Evolutionary conservation across 2,329 filamentous ascomycete species (phyloP), one percentile per base, ranked within the genome.

Genomic region (Cordyceps javanica): DNA sequence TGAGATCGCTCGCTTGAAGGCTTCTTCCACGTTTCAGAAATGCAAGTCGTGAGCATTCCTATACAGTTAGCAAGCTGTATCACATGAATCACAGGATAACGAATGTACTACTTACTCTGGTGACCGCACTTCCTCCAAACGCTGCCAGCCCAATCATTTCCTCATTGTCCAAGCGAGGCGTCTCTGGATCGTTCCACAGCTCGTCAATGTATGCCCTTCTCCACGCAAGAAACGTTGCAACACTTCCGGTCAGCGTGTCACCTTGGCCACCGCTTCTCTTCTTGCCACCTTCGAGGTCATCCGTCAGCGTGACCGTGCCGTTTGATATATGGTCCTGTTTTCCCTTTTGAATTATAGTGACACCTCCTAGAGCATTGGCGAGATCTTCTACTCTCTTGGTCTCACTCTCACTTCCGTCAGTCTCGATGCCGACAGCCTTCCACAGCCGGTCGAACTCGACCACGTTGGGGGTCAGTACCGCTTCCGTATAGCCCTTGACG

Each of bases 181-280:
- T 72, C 39, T 78, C 76, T 8, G 75, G 73, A 16, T 77, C 72
- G 60, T 83, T 79, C 93, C 93, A 97, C 4, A 97, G 72, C 28
- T 80, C 79, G 59, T 96, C 89, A 55, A 91, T 77, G 71, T 99
- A 99, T 23, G 91, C 91, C 69, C 86, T 87, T 60, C 93, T 81
- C 86, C 93, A 99, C 1, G 85, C 92, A 62, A 97, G 73, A 63
- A 99, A 85, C 3, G 94, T 97, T 1, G 89, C 94, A 62, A 99
- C 76, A 34, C 86, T 86, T 1, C 94, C 94, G 0, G 94, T 97
- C 63, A 99, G 76, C 4, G 94, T 97, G 73, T 99, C 94, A 2
- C 94, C 94, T 74, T 99, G 94, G 0, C 94, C 94, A 49, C 93
- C 94, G 59, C 90, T 93, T 62, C 94, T 81, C 82, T 99, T 99